A percentile compares a stretch with the other conserved stretches of the same genome.
phyloP scores from a whole-genome alignment of 176 grass and related monocot species.

The bread wheat (Triticum aestivum) region IWGSC_CS_RefSeq_v2.1 NC_057795.1:174147961-174148460 shows the following conservation, averaged over 20 bases:
- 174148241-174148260: too few relatives aligned
- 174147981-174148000: slow-evolving; percentile 19
- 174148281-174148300: too few relatives aligned
- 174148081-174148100: slow-evolving; percentile 94
- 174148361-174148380: too few relatives aligned
- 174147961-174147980: not conserved
- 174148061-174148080: slow-evolving; percentile 88
- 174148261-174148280: too few relatives aligned
- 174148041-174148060: slow-evolving; percentile 71
- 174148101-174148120: slow-evolving; percentile 63
- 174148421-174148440: too few relatives aligned
- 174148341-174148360: too few relatives aligned
- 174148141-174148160: slow-evolving; percentile 46
- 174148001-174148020: not conserved
- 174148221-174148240: too few relatives aligned
- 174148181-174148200: not conserved
- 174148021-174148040: slow-evolving; percentile 54
- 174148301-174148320: too few relatives aligned
- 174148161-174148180: slow-evolving; percentile 3
- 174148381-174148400: too few relatives aligned
- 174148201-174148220: not conserved
- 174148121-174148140: slow-evolving; percentile 69
- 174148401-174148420: too few relatives aligned
- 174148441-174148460: too few relatives aligned
- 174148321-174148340: too few relatives aligned